Conservation (phyloP, 1,284 basidiomycete genomes). For the Pseudozyma sp. region DNA sequence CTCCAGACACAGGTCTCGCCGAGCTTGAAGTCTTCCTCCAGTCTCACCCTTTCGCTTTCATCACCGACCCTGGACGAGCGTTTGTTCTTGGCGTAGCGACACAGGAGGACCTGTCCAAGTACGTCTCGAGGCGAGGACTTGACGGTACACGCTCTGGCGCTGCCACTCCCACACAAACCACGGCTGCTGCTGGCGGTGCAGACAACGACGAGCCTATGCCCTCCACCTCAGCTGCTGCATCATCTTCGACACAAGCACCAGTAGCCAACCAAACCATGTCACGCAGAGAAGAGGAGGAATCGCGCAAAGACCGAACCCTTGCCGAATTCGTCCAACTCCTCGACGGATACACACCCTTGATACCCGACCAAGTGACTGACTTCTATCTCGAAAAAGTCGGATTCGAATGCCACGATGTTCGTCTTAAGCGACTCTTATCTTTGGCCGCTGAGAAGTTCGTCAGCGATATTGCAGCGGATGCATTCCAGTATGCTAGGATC, state of each 20-base stretch:
- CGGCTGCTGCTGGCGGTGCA: conserved; percentile 12
- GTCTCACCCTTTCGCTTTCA: conserved; percentile 62
- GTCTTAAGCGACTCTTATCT: conserved; percentile 85
- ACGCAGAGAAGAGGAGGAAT: conserved; percentile 77
- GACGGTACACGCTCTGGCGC: conserved; percentile 42
- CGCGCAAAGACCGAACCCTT: conserved; percentile 80
- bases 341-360: conserved; percentile 95
- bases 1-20: conserved; percentile 62
- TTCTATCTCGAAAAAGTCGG: conserved; percentile 96
- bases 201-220: conserved; percentile 45
- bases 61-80: conserved; percentile 60
- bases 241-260: conserved; percentile 15
- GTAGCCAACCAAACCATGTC: conserved; percentile 56
- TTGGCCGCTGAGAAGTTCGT: conserved; percentile 98
- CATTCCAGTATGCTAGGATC: conserved; percentile 96
- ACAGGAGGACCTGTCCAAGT: conserved; percentile 61
- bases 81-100: conserved; percentile 63
- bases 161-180: conserved; percentile 41
- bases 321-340: conserved; percentile 95
- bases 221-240: conserved; percentile 33
- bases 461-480: conserved; percentile 94
- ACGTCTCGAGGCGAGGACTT: conserved; percentile 55
- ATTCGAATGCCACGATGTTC: conserved; percentile 88
- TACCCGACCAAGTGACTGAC: conserved; percentile 97
- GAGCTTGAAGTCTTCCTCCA: conserved; percentile 65